Evolutionary conservation across 129 eudicot species (phyloP).

Genomic region (Ambrosia artemisiifolia): DNA sequence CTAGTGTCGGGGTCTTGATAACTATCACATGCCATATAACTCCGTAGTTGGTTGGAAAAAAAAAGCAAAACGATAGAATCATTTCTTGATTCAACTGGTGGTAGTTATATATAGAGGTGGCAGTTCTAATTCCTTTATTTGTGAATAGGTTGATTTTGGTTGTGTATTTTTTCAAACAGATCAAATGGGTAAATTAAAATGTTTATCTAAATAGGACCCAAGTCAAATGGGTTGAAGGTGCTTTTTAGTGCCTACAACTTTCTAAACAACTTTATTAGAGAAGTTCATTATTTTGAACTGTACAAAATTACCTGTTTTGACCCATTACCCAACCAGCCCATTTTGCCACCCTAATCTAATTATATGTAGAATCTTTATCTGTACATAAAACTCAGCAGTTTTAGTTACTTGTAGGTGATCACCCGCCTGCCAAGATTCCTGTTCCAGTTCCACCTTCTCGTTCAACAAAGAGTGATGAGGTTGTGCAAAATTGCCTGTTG

Average conservation of each 20-base stretch:
- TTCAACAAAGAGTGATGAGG: slow-evolving; percentile 63
- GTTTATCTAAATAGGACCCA: background rate
- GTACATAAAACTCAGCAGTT: slow-evolving; percentile 18
- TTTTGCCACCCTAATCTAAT: background rate
- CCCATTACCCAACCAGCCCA: background rate
- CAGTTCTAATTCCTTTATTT: background rate
- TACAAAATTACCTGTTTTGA: background rate
- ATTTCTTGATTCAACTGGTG: background rate
- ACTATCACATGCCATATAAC: slow-evolving; percentile 1
- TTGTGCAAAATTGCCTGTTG: slow-evolving; percentile 20
- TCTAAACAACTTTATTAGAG: background rate
- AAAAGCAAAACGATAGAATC: background rate
- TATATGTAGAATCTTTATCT: background rate
- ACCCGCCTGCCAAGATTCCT: slow-evolving; percentile 94
- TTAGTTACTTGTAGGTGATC: slow-evolving; percentile 60
- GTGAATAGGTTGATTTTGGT: background rate
- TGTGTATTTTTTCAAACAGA: background rate
- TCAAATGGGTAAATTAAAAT: background rate
- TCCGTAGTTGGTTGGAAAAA: background rate
- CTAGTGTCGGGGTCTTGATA: background rate
- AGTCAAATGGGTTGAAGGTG: background rate
- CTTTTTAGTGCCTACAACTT: background rate
- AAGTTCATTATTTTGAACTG: background rate
- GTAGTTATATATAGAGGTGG: background rate
- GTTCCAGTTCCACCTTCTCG: slow-evolving; percentile 83